phyloP scores from a whole-genome alignment of 345 rosid species.

The Microthlaspi erraticum region DNA sequence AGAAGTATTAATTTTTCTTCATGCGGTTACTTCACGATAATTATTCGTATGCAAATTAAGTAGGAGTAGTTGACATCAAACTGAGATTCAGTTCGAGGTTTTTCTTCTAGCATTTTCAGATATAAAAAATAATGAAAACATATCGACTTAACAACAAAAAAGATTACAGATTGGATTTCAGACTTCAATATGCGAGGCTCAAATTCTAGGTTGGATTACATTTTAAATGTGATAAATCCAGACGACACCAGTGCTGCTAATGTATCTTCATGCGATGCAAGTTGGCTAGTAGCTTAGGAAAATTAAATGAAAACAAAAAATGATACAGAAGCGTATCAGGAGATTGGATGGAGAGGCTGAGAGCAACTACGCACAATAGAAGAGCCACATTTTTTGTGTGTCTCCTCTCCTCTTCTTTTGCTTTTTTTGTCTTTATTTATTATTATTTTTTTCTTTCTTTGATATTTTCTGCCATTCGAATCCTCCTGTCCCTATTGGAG shows the following conservation, averaged over 20 bases:
- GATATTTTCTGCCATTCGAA: constrained; percentile 19
- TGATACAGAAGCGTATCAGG: constrained; percentile 5
- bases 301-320: too few relatives aligned
- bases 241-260: not conserved
- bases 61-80: not conserved
- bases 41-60: not conserved
- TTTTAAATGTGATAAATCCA: not conserved
- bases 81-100: not conserved
- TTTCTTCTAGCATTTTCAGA: not conserved
- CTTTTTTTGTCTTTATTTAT: constrained; percentile 7
- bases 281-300: not conserved
- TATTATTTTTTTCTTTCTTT: constrained; percentile 20
- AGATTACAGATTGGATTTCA: too few relatives aligned
- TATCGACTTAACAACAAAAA: too few relatives aligned
- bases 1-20: too few relatives aligned
- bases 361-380: constrained; percentile 37
- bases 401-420: constrained; percentile 42
- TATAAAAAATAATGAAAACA: too few relatives aligned
- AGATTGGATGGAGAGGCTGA: constrained; percentile 30
- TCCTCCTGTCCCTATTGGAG: constrained; percentile 10
- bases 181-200: too few relatives aligned
- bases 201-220: not conserved
- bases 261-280: constrained; percentile 6
- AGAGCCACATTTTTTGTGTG: constrained; percentile 32
- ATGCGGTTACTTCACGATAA: not conserved